Evolutionary conservation across 306 rosid species (phyloP), one percentile per base, ranked within the genome.

Genomic region (Vigna trinervia): DNA sequence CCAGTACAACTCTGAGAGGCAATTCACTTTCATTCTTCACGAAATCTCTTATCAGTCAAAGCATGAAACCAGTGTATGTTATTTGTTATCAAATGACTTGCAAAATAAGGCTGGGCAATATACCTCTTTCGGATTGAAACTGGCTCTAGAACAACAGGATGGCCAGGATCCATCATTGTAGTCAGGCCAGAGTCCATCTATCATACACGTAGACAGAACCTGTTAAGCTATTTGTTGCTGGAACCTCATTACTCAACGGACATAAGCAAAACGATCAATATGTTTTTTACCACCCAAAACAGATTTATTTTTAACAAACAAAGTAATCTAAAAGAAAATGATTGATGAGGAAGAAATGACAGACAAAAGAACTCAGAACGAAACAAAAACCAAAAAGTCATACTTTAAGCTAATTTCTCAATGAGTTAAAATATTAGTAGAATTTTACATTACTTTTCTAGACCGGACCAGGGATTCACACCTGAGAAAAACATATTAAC

Each of bases 141-240:
- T 62, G 47, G 88, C 65, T 68, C 26, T 14, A 19, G 89, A 39
- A 86, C 99, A 96, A 85, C 99, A 96, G 63, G 97, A 28, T 41
- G 99, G 99, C 98, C 98, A 96, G 47, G 87, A 86, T 86, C 98
- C 98, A 84, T 96, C 99, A 81, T 92, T 91, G 82, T 96, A 96
- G 71, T 96, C 93, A 9, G 99, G 91, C 98, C 99, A 96, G 54
- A 92, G 90, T 56, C 99, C 99, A 91, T 96, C 98, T 92, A 77
- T 76, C 65, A 88, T 26, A 41, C 69, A 80, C 32, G 39, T 38
- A 77, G 36, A 26, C 4, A 79, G 56, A 43, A 30, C 36, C 14
- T n/a, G 72, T 75, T 23, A 71, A 66, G 19, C 54, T 47, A 32
- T 64, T 36, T 57, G 38, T 70, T 13, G 23, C 13, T 76, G 34